Evolutionary conservation across 257 asterid genomes (phyloP), one percentile per base, ranked within the genome.

Genomic region (Jaltomata sinuosa): DNA sequence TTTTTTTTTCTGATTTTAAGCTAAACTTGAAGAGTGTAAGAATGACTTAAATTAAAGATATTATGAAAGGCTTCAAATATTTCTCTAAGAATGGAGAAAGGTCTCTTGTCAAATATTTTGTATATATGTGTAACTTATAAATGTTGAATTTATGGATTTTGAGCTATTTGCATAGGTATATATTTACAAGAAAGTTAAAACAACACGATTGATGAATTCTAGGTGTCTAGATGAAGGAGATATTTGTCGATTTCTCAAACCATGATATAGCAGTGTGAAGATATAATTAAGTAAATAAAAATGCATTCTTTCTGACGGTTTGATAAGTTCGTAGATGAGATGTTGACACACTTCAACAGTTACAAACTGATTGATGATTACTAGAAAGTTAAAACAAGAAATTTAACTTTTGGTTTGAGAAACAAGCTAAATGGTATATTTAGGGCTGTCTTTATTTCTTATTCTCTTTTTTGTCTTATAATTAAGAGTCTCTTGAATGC

Each of bases 11-110:
- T 55, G 8, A 36, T 36, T 55, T 53, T 32, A 80, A 36, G 72
- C 36, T 79, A 79, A 80, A 81, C 9, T 81, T 81, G 76, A 11
- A 11, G 84, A 81, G 76, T 81, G 59, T 81, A 57, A 57, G 84
- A 81, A 81, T 81, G 81, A 76, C 25, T 81, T 27, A 59, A 80
- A 34, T 81, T 27, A 59, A 80, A 34, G 55, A 81, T 62, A 2
- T 25, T 81, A 81, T 55, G 76, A 4, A 81, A 59, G n/a, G 42
- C 57, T 59, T 81, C 57, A 81, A 81, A 81, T 2, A 81, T 81
- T 45, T 81, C 16, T 7, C 54, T n/a, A 22, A 54, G 11, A 42
- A 27, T 16, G 61, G 61, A 81, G 38, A 61, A 59, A 21, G 3
- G 40, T 81, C 38, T 81, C 29, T 57, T 36, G 25, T 81, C 42